A percentile compares a stretch with the other conserved stretches of the same genome.
phyloP scores from a whole-genome alignment of 2,329 filamentous ascomycete species.

The Trichoderma gracile region DNA sequence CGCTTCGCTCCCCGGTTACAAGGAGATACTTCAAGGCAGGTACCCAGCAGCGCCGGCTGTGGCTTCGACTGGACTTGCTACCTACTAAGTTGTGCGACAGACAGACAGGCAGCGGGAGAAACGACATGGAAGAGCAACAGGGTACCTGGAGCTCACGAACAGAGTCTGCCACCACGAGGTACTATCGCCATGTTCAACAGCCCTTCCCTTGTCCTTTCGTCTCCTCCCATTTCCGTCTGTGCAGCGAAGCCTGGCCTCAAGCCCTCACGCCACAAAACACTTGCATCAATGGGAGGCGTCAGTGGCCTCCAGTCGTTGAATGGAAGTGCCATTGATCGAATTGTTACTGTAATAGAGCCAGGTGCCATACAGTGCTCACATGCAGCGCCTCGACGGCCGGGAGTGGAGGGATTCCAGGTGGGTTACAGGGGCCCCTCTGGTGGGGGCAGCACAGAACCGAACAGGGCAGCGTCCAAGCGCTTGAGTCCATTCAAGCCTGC shows the following conservation, averaged over 20 bases:
- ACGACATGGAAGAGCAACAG: background rate
- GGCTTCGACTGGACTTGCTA: too few species aligned
- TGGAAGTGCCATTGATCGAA: too few species aligned
- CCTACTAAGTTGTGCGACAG: background rate
- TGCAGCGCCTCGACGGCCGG: background rate
- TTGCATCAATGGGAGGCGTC: background rate
- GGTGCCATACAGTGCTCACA: background rate
- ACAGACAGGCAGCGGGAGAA: background rate
- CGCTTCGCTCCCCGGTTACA: background rate
- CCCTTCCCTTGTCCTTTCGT: background rate
- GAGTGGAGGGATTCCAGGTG: background rate
- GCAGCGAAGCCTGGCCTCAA: conserved; percentile 1
- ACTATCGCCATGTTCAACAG: background rate
- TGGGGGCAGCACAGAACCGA: background rate
- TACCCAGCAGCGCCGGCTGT: conserved; percentile 3
- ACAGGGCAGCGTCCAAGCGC: conserved; percentile 1
- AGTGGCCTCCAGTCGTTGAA: background rate
- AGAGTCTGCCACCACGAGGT: background rate
- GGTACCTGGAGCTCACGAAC: background rate
- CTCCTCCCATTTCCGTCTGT: too few species aligned
- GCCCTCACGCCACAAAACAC: background rate
- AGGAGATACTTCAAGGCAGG: background rate
- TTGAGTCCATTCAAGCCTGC: too few species aligned
- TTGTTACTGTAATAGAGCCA: too few species aligned
- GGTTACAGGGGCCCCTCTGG: background rate